phyloP scores from a whole-genome alignment of 1,139 yeast genomes.

The Kurtzmaniella quercitrusa region DNA sequence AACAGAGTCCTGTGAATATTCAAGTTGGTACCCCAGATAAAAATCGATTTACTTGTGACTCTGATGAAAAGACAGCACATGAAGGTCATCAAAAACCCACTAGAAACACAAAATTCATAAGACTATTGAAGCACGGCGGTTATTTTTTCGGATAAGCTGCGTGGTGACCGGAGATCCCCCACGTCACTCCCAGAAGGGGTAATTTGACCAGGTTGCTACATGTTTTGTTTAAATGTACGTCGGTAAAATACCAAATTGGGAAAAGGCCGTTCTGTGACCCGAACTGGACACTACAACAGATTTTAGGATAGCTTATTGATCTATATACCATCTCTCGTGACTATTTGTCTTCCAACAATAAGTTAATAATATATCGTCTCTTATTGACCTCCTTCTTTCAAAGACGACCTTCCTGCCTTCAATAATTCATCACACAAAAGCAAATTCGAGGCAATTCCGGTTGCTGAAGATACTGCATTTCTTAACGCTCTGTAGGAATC shows the following conservation, averaged over 20 bases:
- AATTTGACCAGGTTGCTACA: not conserved
- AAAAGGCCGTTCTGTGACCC: too few species aligned
- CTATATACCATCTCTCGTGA: not conserved
- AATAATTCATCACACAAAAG: constrained; percentile 92
- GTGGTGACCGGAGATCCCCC: not conserved
- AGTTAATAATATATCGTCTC: not conserved
- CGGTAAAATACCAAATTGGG: not conserved
- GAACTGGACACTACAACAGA: not conserved
- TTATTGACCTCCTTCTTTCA: constrained; percentile 52
- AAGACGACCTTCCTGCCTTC: constrained; percentile 91
- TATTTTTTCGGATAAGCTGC: not conserved
- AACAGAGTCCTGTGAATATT: too few species aligned
- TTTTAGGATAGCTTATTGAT: not conserved
- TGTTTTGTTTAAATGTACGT: not conserved
- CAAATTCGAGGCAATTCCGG: constrained; percentile 90
- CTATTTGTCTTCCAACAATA: not conserved
- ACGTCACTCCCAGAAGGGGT: not conserved
- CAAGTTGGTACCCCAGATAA: too few species aligned
- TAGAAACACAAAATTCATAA: too few species aligned
- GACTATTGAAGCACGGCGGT: not conserved
- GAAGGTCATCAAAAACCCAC: too few species aligned
- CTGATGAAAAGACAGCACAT: too few species aligned
- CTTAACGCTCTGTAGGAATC: constrained; percentile 92
- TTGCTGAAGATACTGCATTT: constrained; percentile 88
- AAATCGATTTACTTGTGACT: too few species aligned